A percentile compares a stretch with the other conserved stretches of the same genome.
Evolutionary conservation across 2,329 filamentous ascomycete species (phyloP).

Genomic region (Macrophomina pseudophaseolina): DNA sequence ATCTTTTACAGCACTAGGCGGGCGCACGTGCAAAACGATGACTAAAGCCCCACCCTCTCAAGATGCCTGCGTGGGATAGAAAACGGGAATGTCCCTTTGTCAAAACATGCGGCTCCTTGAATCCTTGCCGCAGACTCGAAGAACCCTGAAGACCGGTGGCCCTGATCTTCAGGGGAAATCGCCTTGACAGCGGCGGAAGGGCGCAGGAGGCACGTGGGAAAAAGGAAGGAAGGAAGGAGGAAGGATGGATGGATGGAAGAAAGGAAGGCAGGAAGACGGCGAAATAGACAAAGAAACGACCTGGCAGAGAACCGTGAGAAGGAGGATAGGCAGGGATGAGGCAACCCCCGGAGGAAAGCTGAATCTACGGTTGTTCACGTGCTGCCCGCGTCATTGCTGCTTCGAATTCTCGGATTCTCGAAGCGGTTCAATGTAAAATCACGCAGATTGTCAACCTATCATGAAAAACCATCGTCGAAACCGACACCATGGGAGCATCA

Average conservation of each 20-base stretch:
- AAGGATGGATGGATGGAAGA: background rate
- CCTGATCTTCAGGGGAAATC: background rate
- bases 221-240: background rate
- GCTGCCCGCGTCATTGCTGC: too few relatives aligned
- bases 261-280: background rate
- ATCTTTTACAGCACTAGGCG: too few relatives aligned
- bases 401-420: too few relatives aligned
- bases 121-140: background rate
- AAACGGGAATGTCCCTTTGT: background rate
- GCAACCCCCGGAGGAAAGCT: too few relatives aligned
- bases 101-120: background rate
- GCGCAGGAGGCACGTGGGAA: conserved; percentile 1
- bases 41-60: background rate
- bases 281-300: too few relatives aligned
- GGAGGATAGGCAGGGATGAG: too few relatives aligned
- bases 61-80: background rate
- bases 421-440: background rate
- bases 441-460: too few relatives aligned
- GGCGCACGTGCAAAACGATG: background rate
- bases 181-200: background rate
- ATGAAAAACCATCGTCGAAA: background rate
- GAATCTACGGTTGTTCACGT: too few relatives aligned
- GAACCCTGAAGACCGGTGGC: background rate
- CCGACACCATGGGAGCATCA: background rate
- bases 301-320: too few relatives aligned